Evolutionary conservation across 2,329 filamentous ascomycete species (phyloP), one percentile per base, ranked within the genome.

Genomic region (Fusarium dimerum): DNA sequence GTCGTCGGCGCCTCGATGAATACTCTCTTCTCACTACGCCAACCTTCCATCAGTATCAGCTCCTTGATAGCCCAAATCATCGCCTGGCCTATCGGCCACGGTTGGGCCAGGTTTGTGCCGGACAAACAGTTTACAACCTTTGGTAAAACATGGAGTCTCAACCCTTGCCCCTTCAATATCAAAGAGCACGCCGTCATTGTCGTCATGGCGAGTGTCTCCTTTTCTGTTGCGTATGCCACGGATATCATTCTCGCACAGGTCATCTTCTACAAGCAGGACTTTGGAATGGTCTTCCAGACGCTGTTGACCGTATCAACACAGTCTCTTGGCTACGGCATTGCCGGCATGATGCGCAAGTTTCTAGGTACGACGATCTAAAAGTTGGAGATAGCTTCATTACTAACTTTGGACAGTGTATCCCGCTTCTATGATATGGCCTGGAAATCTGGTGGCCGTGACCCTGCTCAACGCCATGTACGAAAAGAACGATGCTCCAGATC

Each of bases 391-490:
- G 7, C 1, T n/a, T 15, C 8, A n/a, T 40, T 32, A 45, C 59
- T 64, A n/a, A 64, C 40, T 1, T 1, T 3, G 15, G 17, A 6
- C 49, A 82, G 79, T 84, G 11, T 84, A 85, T 59, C 83, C 83
- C 4, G 84, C 86, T 1, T 82, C 87, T 10, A 89, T 90, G 85
- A 89, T 90, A 52, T 90, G 87, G 87, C 88, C 88, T 0, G 78
- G 76, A 2, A 87, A 83, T 45, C 74, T 91, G 20, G 85, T 87
- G 47, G 81, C 82, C 6, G 81, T 87, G 8, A 82, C 85, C 1
- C 71, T 90, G 36, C 86, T 90, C 75, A 86, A 86, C 60, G 85
- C 87, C 54, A 85, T 92, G 76, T 88, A 92, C 64, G 87, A 90
- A 57, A 71, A 71, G 26, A 78, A 79, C 36, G 73, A 80, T 15